Conservation (phyloP, 202 grass and related monocot species). For the Brachypodium distachyon region DNA sequence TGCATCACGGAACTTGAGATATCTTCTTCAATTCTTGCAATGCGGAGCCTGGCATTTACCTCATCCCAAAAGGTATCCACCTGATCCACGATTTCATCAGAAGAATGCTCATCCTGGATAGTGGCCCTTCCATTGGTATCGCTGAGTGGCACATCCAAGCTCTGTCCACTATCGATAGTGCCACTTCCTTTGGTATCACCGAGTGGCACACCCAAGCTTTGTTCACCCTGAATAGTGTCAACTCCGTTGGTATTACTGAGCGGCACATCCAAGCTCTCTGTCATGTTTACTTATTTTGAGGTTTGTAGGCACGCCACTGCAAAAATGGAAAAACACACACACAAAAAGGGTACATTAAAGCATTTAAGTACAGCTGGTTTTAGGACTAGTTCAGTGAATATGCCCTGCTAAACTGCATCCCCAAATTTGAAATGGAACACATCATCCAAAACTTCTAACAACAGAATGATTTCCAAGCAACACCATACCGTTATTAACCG, state of each 20-base stretch:
- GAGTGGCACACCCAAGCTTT: neutral
- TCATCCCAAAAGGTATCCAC: constrained; percentile 55
- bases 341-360: neutral
- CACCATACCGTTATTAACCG: neutral
- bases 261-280: constrained; percentile 12
- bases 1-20: constrained; percentile 45
- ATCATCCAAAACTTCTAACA: neutral
- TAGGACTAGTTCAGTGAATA: neutral
- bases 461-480: neutral
- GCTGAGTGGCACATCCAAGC: neutral
- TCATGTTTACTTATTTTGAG: constrained; percentile 7
- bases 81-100: constrained; percentile 27
- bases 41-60: constrained; percentile 29
- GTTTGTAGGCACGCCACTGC: neutral
- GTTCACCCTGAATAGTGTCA: neutral
- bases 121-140: neutral
- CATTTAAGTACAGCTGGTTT: neutral
- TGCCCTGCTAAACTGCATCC: neutral
- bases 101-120: neutral
- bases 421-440: neutral
- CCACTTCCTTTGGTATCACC: constrained; percentile 16
- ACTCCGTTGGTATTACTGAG: neutral
- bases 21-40: no score
- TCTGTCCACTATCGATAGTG: neutral
- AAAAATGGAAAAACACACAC: neutral